Evolutionary conservation across 2,329 filamentous ascomycete genomes (phyloP), one percentile per base, ranked within the genome.

Genomic region (Fonsecaea erecta): DNA sequence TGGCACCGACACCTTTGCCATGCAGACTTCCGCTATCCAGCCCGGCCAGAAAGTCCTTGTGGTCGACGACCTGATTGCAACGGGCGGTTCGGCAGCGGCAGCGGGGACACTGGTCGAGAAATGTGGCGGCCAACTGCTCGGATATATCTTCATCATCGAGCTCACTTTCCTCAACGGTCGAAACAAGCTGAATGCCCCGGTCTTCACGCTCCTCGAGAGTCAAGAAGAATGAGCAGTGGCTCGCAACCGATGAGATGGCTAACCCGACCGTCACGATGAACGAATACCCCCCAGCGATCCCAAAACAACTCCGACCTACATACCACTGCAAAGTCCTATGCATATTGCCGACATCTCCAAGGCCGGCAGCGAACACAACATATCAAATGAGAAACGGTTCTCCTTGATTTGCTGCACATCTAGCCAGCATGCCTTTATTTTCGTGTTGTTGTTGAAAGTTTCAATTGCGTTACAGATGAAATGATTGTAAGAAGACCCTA

Each of bases 11-110:
- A 89, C 89, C 77, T 98, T 99, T 83, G 92, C 98, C 85, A 96
- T 99, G 83, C 95, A 99, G 83, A 83, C 86, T 71, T 93, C 90
- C 78, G 89, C 90, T 52, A 89, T 99, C 74, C 89, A 90, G 81
- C 84, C 87, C 58, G 93, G 93, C 37, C 92, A 97, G 82, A 93
- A 90, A 78, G 94, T 97, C 64, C 82, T 99, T 68, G 86, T 99
- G 71, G 93, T 99, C 34, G 95, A 99, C 79, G 95, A 99, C 78
- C 96, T 99, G 75, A 98, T 99, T 81, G 95, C 95, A 63, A 99
- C 95, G 70, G 94, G 94, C 80, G 95, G 95, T 73, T 97, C 93
- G 70, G 95, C 95, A 63, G 87, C 87, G 70, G 95, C 94, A 66
- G 94, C 93, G 21, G 93, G 91, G 69, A 86, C 91, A 68, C 89